Percentiles rank a stretch among this genome's conserved stretches.
Evolutionary conservation across 371 early-diverging fungal genomes (phyloP).

Genomic region (Mucor saturninus): DNA sequence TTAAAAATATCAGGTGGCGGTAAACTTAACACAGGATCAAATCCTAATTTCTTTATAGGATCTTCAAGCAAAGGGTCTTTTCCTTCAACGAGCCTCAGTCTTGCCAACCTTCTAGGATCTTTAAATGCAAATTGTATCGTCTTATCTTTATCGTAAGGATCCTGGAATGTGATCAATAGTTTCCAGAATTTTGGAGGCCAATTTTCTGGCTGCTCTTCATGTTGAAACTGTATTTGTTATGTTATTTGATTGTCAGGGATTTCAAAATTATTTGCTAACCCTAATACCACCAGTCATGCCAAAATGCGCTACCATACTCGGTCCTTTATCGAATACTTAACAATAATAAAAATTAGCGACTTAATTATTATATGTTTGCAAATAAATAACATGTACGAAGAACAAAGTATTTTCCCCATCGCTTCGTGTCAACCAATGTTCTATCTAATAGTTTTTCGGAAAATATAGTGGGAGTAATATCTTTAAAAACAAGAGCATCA

Average conservation of each 20-base stretch:
- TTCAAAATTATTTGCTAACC: slow-evolving; percentile 4
- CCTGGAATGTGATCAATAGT: slow-evolving; percentile 40
- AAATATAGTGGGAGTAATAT: slow-evolving; percentile 31
- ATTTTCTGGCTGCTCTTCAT: slow-evolving; percentile 36
- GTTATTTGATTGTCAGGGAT: slow-evolving; percentile 11
- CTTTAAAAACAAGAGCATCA: slow-evolving; percentile 40
- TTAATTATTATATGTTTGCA: slow-evolving; percentile 21
- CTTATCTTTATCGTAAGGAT: slow-evolving; percentile 15
- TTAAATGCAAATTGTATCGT: slow-evolving; percentile 53
- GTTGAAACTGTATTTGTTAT: slow-evolving; percentile 28
- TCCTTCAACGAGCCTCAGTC: slow-evolving; percentile 50
- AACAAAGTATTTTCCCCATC: slow-evolving; percentile 67
- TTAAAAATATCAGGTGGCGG: slow-evolving; percentile 46
- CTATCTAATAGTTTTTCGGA: slow-evolving; percentile 36
- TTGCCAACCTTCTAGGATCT: slow-evolving; percentile 59
- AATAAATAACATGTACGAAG: slow-evolving; percentile 5
- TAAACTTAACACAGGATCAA: slow-evolving; percentile 59
- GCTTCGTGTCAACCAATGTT: slow-evolving; percentile 52
- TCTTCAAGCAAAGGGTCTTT: slow-evolving; percentile 41
- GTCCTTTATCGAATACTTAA: slow-evolving; percentile 41
- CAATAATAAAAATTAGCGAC: background rate
- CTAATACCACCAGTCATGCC: slow-evolving; percentile 61
- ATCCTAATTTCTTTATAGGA: slow-evolving; percentile 63
- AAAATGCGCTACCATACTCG: slow-evolving; percentile 57
- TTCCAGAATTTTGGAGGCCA: slow-evolving; percentile 69